A percentile compares a stretch with the other conserved stretches of the same genome.
Evolutionary conservation across 257 asterid genomes (phyloP).

Genomic region (Mitragyna speciosa): DNA sequence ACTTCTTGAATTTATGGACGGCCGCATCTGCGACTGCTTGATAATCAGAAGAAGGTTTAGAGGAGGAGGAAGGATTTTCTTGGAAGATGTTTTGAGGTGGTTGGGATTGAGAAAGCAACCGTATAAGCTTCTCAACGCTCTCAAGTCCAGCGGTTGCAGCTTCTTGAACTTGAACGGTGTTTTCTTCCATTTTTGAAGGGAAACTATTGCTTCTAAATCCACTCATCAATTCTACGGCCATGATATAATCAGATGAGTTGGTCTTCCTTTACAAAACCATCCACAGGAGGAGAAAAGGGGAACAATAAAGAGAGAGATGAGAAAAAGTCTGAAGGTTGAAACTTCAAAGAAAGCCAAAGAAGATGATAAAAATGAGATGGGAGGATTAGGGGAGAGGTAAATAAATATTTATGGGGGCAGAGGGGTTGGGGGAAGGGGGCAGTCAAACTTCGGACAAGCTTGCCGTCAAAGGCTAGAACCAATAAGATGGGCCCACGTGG

Average conservation of each 20-base stretch:
- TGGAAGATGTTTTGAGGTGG: constrained; percentile 11
- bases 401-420: constrained; percentile 1
- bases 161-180: constrained; percentile 56
- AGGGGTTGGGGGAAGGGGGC: constrained; percentile 16
- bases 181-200: constrained; percentile 55
- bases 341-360: not conserved
- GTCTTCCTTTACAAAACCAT: not conserved
- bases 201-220: constrained; percentile 36
- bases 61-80: constrained; percentile 10
- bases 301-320: not conserved
- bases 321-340: not conserved
- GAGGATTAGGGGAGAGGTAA: not conserved
- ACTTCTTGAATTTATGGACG: constrained; percentile 65
- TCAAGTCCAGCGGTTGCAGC: constrained; percentile 92
- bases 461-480: constrained; percentile 41
- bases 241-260: constrained; percentile 1
- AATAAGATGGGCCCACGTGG: constrained; percentile 30
- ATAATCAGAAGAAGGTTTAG: constrained; percentile 32
- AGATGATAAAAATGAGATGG: not conserved
- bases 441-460: constrained; percentile 57
- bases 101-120: constrained; percentile 60
- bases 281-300: not conserved
- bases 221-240: constrained; percentile 75
- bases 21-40: constrained; percentile 75
- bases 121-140: constrained; percentile 80